Evolutionary conservation across 208 protist species (phyloP).

Genomic region (Acanthamoeba royreba): DNA sequence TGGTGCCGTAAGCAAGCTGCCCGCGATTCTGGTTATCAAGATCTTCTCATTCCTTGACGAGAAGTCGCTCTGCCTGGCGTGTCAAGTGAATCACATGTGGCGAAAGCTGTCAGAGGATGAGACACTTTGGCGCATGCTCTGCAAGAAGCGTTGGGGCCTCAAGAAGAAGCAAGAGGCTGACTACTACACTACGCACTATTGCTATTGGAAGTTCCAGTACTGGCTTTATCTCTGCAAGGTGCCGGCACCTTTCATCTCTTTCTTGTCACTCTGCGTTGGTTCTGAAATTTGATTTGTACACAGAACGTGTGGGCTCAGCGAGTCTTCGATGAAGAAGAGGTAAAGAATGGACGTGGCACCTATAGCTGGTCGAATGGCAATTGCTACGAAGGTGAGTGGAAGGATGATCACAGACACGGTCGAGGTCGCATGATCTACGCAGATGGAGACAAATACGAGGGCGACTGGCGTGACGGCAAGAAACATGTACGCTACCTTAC

Average conservation of each 20-base stretch:
- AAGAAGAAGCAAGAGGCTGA: not conserved
- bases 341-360: not conserved
- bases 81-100: not conserved
- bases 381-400: constrained; percentile 20
- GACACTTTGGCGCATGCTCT: not conserved
- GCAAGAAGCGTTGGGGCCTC: not conserved
- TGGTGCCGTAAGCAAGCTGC: not conserved
- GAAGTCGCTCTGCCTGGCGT: not conserved
- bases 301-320: not conserved
- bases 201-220: constrained; percentile 9
- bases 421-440: constrained; percentile 36
- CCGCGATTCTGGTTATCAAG: not conserved
- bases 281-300: no score
- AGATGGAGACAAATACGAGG: constrained; percentile 36
- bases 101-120: not conserved
- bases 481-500: not conserved
- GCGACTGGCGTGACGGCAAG: constrained; percentile 28
- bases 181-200: not conserved
- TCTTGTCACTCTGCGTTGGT: not conserved
- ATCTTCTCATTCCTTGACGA: constrained; percentile 10
- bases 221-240: constrained; percentile 24
- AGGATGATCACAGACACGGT: constrained; percentile 35
- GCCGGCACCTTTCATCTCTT: not conserved
- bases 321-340: not conserved
- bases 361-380: not conserved